Conservation (phyloP, 2,329 filamentous ascomycete genomes). For the Ophiocordyceps robertsii region DNA sequence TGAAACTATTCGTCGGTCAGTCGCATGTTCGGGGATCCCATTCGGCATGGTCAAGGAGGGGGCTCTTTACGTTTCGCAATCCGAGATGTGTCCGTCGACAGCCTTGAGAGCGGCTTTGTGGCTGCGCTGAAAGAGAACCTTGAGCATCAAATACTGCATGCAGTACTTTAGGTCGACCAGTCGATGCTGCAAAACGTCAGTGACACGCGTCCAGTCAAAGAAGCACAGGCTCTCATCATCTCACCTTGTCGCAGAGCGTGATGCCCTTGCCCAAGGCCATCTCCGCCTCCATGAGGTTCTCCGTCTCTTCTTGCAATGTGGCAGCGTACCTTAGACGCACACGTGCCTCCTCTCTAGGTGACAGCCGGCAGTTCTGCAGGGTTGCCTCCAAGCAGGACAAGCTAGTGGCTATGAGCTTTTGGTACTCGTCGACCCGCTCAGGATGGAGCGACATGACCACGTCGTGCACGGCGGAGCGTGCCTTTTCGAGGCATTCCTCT, state of each 20-base stretch:
- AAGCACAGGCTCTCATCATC: not conserved
- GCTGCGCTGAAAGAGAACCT: constrained; percentile 57
- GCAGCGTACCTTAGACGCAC: constrained; percentile 59
- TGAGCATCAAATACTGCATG: constrained; percentile 61
- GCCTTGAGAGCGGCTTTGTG: constrained; percentile 61
- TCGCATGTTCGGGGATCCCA: too few species aligned
- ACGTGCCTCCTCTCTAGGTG: constrained; percentile 54
- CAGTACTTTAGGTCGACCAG: constrained; percentile 57
- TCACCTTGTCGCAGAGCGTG: constrained; percentile 51
- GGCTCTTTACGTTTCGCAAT: constrained; percentile 46
- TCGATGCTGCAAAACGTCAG: constrained; percentile 18
- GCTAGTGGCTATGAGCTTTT: constrained; percentile 58
- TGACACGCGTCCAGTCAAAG: too few species aligned
- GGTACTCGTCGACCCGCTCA: constrained; percentile 48
- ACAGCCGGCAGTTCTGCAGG: constrained; percentile 44
- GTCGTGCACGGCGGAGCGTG: constrained; percentile 40
- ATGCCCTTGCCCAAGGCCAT: constrained; percentile 59
- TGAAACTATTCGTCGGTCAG: constrained; percentile 28
- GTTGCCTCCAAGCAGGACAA: constrained; percentile 60
- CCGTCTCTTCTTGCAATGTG: constrained; percentile 61
- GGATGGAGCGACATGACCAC: constrained; percentile 22
- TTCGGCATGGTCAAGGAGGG: not conserved
- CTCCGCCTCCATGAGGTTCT: constrained; percentile 62
- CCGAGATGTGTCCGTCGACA: constrained; percentile 53
- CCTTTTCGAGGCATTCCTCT: constrained; percentile 61